Evolutionary conservation across 106 monocot genomes (phyloP).

Genomic region (Apostasia shenzhenica): DNA sequence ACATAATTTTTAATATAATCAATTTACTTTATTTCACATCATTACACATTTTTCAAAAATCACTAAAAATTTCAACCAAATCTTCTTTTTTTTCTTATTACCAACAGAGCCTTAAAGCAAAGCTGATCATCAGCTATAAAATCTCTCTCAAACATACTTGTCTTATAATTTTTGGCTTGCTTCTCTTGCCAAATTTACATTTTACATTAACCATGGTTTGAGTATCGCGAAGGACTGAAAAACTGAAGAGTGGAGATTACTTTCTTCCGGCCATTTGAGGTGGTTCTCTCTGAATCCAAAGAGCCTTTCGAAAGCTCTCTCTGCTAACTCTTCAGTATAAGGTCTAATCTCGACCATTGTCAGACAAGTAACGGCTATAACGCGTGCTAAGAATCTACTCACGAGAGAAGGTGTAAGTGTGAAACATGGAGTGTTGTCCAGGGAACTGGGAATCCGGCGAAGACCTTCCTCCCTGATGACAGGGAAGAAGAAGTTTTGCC

Average conservation of each 20-base stretch:
- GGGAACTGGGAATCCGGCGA: constrained; percentile 34
- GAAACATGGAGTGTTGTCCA: constrained; percentile 91
- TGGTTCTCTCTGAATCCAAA: constrained; percentile 82
- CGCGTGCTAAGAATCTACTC: constrained; percentile 89
- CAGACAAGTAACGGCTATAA: constrained; percentile 73
- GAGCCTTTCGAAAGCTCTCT: constrained; percentile 45
- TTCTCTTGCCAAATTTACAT: constrained; percentile 54
- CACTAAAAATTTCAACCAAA: no score
- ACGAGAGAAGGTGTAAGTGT: constrained; percentile 38
- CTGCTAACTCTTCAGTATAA: constrained; percentile 59
- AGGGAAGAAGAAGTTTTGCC: constrained; percentile 88
- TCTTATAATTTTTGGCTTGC: constrained; percentile 93
- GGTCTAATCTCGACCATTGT: constrained; percentile 82
- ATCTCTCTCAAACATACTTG: constrained; percentile 62
- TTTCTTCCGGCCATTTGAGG: constrained; percentile 91
- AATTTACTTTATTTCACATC: no score
- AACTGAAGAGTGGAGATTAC: constrained; percentile 80
- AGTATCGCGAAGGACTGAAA: constrained; percentile 57
- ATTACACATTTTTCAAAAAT: no score
- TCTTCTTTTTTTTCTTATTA: no score
- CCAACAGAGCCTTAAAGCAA: no score
- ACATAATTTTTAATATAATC: no score
- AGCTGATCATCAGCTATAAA: no score
- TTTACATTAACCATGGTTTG: constrained; percentile 10
- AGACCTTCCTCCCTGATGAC: constrained; percentile 71